Conservation (phyloP, 257 asterid species). For the Rehmannia glutinosa region DNA sequence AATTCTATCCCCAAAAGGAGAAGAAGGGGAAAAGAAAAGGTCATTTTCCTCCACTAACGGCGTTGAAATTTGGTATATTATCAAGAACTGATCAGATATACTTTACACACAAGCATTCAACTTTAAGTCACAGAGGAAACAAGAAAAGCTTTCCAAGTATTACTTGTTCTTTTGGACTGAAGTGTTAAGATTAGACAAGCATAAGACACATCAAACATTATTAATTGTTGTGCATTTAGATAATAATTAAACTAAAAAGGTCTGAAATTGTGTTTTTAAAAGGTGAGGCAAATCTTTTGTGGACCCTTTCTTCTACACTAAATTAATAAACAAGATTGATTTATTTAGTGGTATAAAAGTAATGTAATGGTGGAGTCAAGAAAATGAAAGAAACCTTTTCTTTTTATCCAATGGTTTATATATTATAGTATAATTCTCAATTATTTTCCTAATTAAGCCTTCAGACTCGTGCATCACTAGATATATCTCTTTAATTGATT, state of each 20-base stretch:
- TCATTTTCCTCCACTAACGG: conserved; percentile 32
- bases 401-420: no score
- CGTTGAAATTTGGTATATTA: conserved; percentile 18
- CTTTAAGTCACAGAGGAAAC: conserved; percentile 18
- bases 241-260: conserved; percentile 12
- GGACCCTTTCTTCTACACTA: conserved; percentile 11
- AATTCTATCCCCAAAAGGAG: conserved; percentile 14
- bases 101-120: conserved; percentile 40
- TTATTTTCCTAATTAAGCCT: no score
- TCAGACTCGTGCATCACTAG: no score
- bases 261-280: conserved; percentile 25
- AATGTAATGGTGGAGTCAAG: no score
- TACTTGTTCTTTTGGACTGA: conserved; percentile 29
- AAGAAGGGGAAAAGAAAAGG: background rate
- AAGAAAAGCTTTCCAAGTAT: background rate
- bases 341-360: background rate
- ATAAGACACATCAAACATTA: conserved; percentile 1
- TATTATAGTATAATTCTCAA: no score
- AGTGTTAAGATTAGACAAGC: conserved; percentile 22
- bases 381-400: no score
- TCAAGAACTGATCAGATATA: conserved; percentile 11
- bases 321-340: conserved; percentile 12
- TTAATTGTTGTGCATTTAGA: conserved; percentile 9
- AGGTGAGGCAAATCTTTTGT: conserved; percentile 26
- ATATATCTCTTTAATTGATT: no score